These are phyloP conservation scores for Candida anglica DNA, from an alignment of 805 yeast genomes.

Conservation along the genomic window DNA sequence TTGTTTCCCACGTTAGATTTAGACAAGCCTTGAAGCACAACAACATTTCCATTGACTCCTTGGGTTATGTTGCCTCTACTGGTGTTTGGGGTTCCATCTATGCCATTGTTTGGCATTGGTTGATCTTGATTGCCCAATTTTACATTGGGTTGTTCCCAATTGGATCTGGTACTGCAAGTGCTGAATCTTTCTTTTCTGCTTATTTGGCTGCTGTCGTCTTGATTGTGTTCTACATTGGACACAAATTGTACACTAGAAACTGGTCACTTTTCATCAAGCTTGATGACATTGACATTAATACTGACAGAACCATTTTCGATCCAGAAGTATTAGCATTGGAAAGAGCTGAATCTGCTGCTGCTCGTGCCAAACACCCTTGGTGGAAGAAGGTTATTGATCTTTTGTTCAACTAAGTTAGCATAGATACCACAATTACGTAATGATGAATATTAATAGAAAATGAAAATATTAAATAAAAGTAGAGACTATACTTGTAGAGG, in stretches of 20 bases:
- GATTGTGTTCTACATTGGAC: conserved; percentile 25
- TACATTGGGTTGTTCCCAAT: conserved; percentile 42
- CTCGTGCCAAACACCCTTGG: conserved; percentile 12
- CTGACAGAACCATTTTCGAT: conserved; percentile 23
- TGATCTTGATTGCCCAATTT: conserved; percentile 39
- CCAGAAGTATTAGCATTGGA: conserved; percentile 31
- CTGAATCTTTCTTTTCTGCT: conserved; percentile 25
- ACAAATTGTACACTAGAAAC: conserved; percentile 27
- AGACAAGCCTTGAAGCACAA: conserved; percentile 32
- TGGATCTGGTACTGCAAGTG: conserved; percentile 21
- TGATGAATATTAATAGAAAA: too few species aligned
- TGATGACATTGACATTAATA: conserved; percentile 27
- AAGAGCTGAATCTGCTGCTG: conserved; percentile 19
- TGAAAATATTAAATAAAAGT: too few species aligned
- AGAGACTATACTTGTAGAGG: too few species aligned
- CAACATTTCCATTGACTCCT: conserved; percentile 21
- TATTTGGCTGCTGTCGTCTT: conserved; percentile 33
- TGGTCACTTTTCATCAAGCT: conserved; percentile 24
- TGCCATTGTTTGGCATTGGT: conserved; percentile 24
- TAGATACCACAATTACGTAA: conserved; percentile 13
- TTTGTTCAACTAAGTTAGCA: conserved; percentile 7
- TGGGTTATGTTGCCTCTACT: conserved; percentile 35
- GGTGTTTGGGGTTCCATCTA: conserved; percentile 38
- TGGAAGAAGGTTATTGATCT: conserved; percentile 12
- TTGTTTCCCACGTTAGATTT: conserved; percentile 37